These are phyloP conservation scores for Capillidium rhysosporum DNA, from an alignment of 371 early-diverging fungal species.

Conservation along the genomic window DNA sequence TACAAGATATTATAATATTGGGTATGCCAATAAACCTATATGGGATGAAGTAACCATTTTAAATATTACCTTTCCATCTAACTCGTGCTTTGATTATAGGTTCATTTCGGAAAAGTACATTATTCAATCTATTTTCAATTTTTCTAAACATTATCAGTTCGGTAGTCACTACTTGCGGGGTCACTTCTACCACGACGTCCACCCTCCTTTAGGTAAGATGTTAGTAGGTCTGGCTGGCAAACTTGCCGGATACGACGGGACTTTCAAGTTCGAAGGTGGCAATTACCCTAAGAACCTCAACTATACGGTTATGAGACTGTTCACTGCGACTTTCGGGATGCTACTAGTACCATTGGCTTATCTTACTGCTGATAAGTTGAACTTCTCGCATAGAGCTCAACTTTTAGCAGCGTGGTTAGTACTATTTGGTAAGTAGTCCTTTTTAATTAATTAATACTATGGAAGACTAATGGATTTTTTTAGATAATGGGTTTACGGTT, in stretches of 20 bases:
- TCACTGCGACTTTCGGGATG: slow-evolving; percentile 82
- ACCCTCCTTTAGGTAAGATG: slow-evolving; percentile 99
- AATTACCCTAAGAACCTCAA: slow-evolving; percentile 69
- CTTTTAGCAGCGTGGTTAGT: slow-evolving; percentile 59
- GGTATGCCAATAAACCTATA: slow-evolving; percentile 5
- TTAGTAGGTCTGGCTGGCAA: slow-evolving; percentile 83
- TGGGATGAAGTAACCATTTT: slow-evolving; percentile 4
- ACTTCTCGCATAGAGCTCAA: slow-evolving; percentile 36
- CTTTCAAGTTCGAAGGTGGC: slow-evolving; percentile 74
- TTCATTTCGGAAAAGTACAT: slow-evolving; percentile 13
- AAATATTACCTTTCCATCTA: neutral
- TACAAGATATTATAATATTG: slow-evolving; percentile 3
- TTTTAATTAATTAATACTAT: neutral
- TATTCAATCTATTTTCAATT: neutral
- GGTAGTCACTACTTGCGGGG: slow-evolving; percentile 84
- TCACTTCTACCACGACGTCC: slow-evolving; percentile 98
- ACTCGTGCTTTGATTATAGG: slow-evolving; percentile 1
- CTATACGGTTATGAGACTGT: slow-evolving; percentile 84
- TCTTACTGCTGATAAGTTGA: slow-evolving; percentile 62
- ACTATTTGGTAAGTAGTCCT: slow-evolving; percentile 34
- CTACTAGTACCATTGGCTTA: slow-evolving; percentile 88
- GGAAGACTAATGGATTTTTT: neutral
- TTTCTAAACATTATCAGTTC: slow-evolving; percentile 31
- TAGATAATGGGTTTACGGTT: slow-evolving; percentile 45
- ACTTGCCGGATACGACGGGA: slow-evolving; percentile 75